Evolutionary conservation across 257 asterid genomes (phyloP).

Genomic region (Mentha longifolia): DNA sequence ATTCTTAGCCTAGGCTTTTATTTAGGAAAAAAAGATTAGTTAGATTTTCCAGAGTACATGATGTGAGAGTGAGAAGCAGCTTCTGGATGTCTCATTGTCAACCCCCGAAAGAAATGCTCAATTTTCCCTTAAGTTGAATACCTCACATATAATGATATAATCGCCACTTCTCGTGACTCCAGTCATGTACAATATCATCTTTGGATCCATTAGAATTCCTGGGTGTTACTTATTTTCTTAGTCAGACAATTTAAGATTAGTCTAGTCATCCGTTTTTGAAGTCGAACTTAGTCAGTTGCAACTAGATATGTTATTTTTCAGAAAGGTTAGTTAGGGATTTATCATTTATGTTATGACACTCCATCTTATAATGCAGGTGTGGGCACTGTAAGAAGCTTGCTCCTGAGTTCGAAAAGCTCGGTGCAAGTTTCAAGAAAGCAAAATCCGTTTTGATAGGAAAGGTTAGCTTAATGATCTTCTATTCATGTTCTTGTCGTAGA

Average conservation of each 20-base stretch:
- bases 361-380: slow-evolving; percentile 63
- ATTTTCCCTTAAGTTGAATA: too few relatives aligned
- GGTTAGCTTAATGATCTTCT: slow-evolving; percentile 47
- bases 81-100: too few relatives aligned
- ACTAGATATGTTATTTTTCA: background rate
- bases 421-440: slow-evolving; percentile 89
- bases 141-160: too few relatives aligned
- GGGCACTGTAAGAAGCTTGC: slow-evolving; percentile 99
- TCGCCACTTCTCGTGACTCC: background rate
- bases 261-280: background rate
- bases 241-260: background rate
- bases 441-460: slow-evolving; percentile 88
- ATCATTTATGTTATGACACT: slow-evolving; percentile 16
- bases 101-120: too few relatives aligned
- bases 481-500: background rate
- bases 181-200: background rate
- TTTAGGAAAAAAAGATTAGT: background rate
- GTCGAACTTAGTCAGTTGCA: background rate
- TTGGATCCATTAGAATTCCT: too few relatives aligned
- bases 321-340: background rate
- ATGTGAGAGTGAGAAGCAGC: background rate
- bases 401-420: slow-evolving; percentile 91
- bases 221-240: too few relatives aligned
- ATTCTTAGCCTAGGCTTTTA: background rate
- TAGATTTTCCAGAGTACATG: background rate